phyloP scores from a whole-genome alignment of 2,329 filamentous ascomycete species.

The Fusarium anguioides region DNA sequence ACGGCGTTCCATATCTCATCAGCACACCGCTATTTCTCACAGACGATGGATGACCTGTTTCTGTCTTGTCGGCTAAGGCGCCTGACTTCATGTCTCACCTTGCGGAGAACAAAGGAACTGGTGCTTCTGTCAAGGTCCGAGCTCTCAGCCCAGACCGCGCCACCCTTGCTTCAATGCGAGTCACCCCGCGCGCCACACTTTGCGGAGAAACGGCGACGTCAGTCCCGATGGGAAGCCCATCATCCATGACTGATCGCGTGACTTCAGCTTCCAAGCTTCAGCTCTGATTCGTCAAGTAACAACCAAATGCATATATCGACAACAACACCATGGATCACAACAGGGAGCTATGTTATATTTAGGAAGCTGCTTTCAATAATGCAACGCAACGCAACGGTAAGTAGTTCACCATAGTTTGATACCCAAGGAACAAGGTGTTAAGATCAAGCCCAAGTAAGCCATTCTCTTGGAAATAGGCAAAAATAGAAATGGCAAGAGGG shows the following conservation, averaged over 20 bases:
- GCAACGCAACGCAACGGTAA: no score
- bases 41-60: conserved; percentile 18
- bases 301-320: not conserved
- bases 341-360: no score
- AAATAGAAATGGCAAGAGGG: not conserved
- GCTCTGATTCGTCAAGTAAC: not conserved
- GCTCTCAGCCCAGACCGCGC: conserved; percentile 24
- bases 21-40: conserved; percentile 42
- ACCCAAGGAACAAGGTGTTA: no score
- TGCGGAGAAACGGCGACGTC: conserved; percentile 15
- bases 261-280: not conserved
- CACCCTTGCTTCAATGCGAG: conserved; percentile 28
- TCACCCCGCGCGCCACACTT: conserved; percentile 31
- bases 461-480: not conserved
- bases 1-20: conserved; percentile 28
- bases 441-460: no score
- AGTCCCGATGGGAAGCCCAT: no score
- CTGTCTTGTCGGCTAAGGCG: conserved; percentile 38
- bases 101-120: conserved; percentile 34
- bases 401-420: not conserved
- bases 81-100: conserved; percentile 38
- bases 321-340: not conserved
- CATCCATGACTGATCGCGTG: not conserved
- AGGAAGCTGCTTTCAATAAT: no score
- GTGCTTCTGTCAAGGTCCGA: conserved; percentile 6